Base-by-base conservation (phyloP, 2,329 filamentous ascomycete species). In the Penicillium olsonii region DNA sequence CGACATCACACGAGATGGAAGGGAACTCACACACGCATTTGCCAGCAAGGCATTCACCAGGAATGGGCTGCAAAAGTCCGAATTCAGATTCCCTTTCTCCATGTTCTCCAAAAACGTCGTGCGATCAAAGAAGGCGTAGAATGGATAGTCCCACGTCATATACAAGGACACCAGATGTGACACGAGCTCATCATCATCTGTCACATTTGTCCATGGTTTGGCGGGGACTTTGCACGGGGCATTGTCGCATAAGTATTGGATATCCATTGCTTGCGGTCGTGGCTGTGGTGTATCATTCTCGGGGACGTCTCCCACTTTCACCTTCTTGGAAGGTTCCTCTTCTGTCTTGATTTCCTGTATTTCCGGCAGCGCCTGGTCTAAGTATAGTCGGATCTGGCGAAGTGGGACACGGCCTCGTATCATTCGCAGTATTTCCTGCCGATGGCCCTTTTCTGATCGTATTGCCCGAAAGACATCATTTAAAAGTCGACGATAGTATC, bases 71-170 rank as follows among this genome's bases (percentile, higher is more conserved):
- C 91, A 95, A 68, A 94, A 90, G 1, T 84, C 77, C 0, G 83
- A 85, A 45, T 80, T 61, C 71, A 72, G 67, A 12, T 62, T 51
- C 3, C 60, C 52, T 11, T 38, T 45, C 26, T 10, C 5, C 42
- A 45, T 45, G 12, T 45, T 26, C 5, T 88, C 88, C 24, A 80
- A 77, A 44, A 85, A 70, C 56, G 92, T 92, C 61, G 92, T 88
- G 33, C 83, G 78, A 63, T 88, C 89, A 64, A 96, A 92, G 31
- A 92, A 77, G 15, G 79, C 83, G 66, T 88, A 95, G 69, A 91
- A 95, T n/a, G 89, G 85, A 68, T 95, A 95, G 68, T 95, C 90
- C 87, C 91, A 96, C 59, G 84, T 88, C 70, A 95, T 95, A 72
- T 96, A 96, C 82, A 95, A 87, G 65, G 90, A 90, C 59, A 96